A percentile compares a stretch with the other conserved stretches of the same genome.
These are phyloP conservation scores for Leptographium flavum DNA, from an alignment of 2,329 filamentous ascomycete genomes.

Conservation along the genomic window DNA sequence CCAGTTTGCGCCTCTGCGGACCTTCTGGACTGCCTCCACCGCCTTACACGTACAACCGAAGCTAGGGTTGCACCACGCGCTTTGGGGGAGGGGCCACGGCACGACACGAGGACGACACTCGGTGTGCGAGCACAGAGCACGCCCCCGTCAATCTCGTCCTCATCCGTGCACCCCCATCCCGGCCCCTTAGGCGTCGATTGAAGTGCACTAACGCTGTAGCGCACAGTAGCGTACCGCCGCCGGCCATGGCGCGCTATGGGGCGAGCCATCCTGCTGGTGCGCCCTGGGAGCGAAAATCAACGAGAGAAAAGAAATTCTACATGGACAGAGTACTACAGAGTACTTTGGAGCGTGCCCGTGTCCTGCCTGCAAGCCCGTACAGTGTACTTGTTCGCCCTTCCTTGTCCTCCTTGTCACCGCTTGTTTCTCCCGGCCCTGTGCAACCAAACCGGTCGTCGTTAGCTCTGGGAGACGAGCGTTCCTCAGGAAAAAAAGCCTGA, in stretches of 20 bases:
- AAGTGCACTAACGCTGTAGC: background rate
- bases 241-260: constrained; percentile 1
- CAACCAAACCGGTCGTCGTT: no score
- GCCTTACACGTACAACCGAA: background rate
- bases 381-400: constrained; percentile 6
- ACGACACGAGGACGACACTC: background rate
- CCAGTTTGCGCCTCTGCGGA: no score
- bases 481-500: no score
- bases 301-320: background rate
- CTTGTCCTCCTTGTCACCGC: constrained; percentile 9
- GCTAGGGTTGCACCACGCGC: background rate
- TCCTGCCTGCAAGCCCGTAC: no score
- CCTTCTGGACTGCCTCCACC: no score
- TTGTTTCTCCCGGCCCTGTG: constrained; percentile 5
- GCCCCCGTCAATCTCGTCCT: background rate
- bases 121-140: background rate
- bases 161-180: background rate
- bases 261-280: constrained; percentile 9
- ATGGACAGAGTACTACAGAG: background rate
- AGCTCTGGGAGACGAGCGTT: no score
- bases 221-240: constrained; percentile 4
- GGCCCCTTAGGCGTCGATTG: background rate
- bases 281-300: no score
- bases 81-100: background rate
- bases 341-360: no score